These are phyloP conservation scores for Cladophialophora psammophila DNA, from an alignment of 2,329 filamentous ascomycete genomes.

Conservation along the genomic window DNA sequence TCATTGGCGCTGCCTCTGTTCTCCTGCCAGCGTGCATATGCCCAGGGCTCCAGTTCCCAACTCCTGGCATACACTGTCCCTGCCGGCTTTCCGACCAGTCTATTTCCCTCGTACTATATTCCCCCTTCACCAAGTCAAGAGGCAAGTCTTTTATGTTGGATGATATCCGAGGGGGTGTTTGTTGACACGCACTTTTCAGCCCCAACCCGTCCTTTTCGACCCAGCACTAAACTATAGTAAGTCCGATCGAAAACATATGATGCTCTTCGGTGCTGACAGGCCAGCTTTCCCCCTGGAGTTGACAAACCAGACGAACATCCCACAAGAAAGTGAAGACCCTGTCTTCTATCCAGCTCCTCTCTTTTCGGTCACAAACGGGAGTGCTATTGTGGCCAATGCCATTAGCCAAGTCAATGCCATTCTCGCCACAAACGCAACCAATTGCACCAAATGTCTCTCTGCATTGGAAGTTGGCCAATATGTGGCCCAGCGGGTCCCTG, in stretches of 20 bases:
- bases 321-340: slow-evolving; percentile 58
- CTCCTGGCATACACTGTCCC: slow-evolving; percentile 35
- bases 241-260: neutral
- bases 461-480: slow-evolving; percentile 60
- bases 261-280: neutral
- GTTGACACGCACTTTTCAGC: slow-evolving; percentile 43
- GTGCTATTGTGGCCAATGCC: slow-evolving; percentile 43
- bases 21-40: slow-evolving; percentile 23
- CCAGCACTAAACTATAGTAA: slow-evolving; percentile 59
- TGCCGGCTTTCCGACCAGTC: slow-evolving; percentile 37
- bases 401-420: slow-evolving; percentile 57
- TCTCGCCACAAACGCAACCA: slow-evolving; percentile 49
- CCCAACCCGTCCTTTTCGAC: slow-evolving; percentile 63
- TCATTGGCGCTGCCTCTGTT: slow-evolving; percentile 23
- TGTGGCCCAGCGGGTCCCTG: slow-evolving; percentile 59
- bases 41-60: slow-evolving; percentile 20
- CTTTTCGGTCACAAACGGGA: slow-evolving; percentile 52
- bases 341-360: slow-evolving; percentile 58
- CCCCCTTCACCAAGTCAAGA: slow-evolving; percentile 38
- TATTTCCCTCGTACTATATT: slow-evolving; percentile 39
- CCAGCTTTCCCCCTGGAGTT: slow-evolving; percentile 59
- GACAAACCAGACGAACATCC: slow-evolving; percentile 62
- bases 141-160: slow-evolving; percentile 8
- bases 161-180: neutral
- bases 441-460: slow-evolving; percentile 63